Conservation (phyloP, 495 filamentous ascomycete genomes). For the Tuber indicum region DNA sequence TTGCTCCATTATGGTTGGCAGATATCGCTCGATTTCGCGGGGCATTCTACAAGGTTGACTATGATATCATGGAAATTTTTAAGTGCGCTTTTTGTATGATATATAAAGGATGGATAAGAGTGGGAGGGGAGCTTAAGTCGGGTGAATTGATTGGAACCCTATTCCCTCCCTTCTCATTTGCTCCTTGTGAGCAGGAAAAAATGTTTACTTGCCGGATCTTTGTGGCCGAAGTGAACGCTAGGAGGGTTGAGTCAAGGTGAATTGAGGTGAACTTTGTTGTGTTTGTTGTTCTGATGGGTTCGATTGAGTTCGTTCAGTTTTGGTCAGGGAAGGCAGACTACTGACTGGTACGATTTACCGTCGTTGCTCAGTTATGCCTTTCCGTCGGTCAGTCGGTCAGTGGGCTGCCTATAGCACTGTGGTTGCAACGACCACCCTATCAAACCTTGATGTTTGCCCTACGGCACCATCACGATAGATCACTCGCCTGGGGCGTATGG, state of each 20-base stretch:
- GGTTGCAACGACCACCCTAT: not conserved
- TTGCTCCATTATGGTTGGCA: not conserved
- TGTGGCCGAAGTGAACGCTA: not conserved
- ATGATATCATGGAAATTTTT: too few species aligned
- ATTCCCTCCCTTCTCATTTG: not conserved
- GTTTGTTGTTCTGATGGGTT: too few species aligned
- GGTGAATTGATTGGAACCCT: not conserved
- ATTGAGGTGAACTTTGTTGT: not conserved
- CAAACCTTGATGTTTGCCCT: not conserved
- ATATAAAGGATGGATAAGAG: too few species aligned
- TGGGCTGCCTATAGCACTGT: not conserved
- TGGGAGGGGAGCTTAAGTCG: too few species aligned
- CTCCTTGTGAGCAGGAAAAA: not conserved
- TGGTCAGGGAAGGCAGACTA: not conserved
- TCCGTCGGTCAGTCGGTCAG: not conserved
- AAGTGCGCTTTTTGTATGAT: too few species aligned
- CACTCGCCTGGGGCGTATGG: not conserved
- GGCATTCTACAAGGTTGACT: not conserved
- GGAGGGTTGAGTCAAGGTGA: not conserved
- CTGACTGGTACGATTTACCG: not conserved
- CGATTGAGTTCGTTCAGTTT: not conserved
- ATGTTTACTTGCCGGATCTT: not conserved
- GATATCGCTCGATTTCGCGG: not conserved
- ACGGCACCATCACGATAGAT: not conserved
- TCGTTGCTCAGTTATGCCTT: not conserved